Base-by-base conservation (phyloP, 2,329 filamentous ascomycete species). In the Metarhizium album region DNA sequence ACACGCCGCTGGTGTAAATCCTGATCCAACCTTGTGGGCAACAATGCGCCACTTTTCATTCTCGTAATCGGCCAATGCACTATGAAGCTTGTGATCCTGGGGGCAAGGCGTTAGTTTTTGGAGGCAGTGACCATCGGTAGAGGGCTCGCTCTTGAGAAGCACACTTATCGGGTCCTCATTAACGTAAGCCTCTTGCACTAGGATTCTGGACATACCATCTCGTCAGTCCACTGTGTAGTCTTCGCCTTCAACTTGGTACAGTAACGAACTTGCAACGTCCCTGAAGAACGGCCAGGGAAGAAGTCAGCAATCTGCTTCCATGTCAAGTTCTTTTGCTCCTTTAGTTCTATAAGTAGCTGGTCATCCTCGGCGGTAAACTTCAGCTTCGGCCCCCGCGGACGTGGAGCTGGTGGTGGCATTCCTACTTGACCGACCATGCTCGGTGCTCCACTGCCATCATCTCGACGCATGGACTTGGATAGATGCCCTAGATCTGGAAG, bases 271-370 rank as follows among this genome's bases (percentile, higher is more conserved):
- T 96, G 90, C 54, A 96, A 71, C 29, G 90, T 95, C 18, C 90
- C 90, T 45, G 87, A 94, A 52, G 87, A 93, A 52, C 90, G 78
- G 1, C 90, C 90, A 1, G 90, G 90, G 60, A 96, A 96, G 70
- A 95, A 95, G 63, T 95, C 90, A 51, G 90, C 88, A 62, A 96
- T 96, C 73, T 96, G 90, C 70, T 95, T 95, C 90, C 90, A 96
- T 4, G 90, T 95, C 64, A 96, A 74, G 63, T 88, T 90, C 68
- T 93, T 94, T 62, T 93, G 90, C 69, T 96, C 90, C 67, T 96
- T 96, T 55, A 96, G 73, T 63, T 95, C 87, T 51, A 95, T 84
- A 49, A 96, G 75, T 46, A 95, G 72, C 58, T 87, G 83, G 67
- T 96, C 90, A 64, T 96, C 90, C 66, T 95, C 90, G 9, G 87